Conservation (phyloP, 345 rosid species). For the Linum usitatissimum region DNA sequence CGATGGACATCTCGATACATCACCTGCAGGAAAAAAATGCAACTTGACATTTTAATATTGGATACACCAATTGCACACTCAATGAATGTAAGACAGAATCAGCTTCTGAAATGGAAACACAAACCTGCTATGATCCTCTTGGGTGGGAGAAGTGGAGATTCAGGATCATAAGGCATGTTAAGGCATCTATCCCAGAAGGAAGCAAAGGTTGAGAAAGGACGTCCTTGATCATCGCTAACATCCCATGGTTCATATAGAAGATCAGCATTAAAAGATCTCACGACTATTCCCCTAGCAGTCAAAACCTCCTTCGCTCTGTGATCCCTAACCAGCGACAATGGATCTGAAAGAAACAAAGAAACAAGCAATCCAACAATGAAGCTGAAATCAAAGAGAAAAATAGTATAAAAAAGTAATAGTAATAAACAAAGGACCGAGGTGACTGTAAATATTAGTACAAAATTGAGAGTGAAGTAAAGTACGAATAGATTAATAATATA, state of each 20-base stretch:
- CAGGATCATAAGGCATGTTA: slow-evolving; percentile 95
- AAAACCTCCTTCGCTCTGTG: slow-evolving; percentile 78
- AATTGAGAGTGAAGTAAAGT: no score
- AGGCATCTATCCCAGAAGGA: slow-evolving; percentile 94
- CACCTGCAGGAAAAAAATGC: slow-evolving; percentile 39
- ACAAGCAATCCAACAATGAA: not conserved
- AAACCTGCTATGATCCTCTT: slow-evolving; percentile 85
- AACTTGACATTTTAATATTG: no score
- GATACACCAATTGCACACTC: no score
- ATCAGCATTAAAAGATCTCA: slow-evolving; percentile 81
- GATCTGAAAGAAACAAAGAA: slow-evolving; percentile 49
- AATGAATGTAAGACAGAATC: slow-evolving; percentile 3
- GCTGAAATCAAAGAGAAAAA: not conserved
- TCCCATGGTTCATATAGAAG: slow-evolving; percentile 99
- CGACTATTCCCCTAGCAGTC: slow-evolving; percentile 60
- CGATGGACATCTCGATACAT: slow-evolving; percentile 52
- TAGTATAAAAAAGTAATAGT: not conserved
- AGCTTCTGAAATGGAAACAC: slow-evolving; percentile 9
- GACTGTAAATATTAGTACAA: no score
- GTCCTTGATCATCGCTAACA: slow-evolving; percentile 67
- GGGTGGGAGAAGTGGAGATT: slow-evolving; percentile 94
- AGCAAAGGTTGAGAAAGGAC: slow-evolving; percentile 61
- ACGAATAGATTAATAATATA: no score
- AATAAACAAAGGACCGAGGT: not conserved
- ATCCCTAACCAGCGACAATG: slow-evolving; percentile 85